phyloP scores from a whole-genome alignment of 352 stramenopile species.

The Nothophytophthora sp. region DNA sequence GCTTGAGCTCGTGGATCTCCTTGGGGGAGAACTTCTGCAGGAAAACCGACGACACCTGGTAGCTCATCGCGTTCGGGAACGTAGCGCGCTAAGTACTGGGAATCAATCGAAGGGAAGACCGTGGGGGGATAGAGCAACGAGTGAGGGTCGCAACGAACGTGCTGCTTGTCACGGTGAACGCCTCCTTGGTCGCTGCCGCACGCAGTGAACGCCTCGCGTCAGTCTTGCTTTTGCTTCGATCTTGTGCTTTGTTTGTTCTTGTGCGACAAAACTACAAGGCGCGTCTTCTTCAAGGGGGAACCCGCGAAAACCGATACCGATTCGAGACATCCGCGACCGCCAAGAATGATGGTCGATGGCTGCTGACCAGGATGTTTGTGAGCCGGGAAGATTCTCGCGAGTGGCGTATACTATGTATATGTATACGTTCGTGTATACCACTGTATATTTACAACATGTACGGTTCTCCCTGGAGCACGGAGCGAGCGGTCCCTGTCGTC shows the following conservation, averaged over 20 bases:
- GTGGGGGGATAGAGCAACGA: background rate
- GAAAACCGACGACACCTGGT: constrained; percentile 82
- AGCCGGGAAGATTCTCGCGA: too few relatives aligned
- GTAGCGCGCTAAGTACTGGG: background rate
- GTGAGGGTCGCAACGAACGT: background rate
- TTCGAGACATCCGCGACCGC: too few relatives aligned
- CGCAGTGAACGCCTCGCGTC: background rate
- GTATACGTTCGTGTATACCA: too few relatives aligned
- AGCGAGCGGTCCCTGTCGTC: too few relatives aligned
- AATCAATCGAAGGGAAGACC: background rate
- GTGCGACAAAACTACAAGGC: too few relatives aligned
- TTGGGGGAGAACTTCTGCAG: constrained; percentile 88
- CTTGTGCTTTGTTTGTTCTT: background rate
- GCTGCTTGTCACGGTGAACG: background rate
- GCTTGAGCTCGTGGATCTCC: constrained; percentile 88
- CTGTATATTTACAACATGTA: too few relatives aligned
- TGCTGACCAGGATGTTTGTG: background rate
- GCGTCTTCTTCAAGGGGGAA: background rate
- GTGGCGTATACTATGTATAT: too few relatives aligned
- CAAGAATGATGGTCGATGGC: background rate
- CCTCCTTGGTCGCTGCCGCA: background rate
- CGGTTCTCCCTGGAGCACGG: too few relatives aligned
- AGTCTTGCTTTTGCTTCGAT: constrained; percentile 1
- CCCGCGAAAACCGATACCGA: background rate
- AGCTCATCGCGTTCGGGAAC: constrained; percentile 58